phyloP scores from a whole-genome alignment of 257 asterid genomes.

The Nicotiana attenuata region DNA sequence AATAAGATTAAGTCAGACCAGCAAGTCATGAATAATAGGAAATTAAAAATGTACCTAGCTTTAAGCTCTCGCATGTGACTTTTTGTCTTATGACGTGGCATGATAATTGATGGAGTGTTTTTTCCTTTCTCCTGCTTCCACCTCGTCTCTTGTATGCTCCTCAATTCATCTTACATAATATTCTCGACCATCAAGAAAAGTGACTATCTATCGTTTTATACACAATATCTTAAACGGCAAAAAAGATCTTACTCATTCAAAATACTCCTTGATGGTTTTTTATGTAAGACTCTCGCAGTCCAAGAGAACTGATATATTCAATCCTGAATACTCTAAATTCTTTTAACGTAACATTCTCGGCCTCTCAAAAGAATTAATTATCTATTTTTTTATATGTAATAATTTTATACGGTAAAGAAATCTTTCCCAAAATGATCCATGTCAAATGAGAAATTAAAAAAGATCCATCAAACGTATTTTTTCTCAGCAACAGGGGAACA shows the following conservation, averaged over 20 bases:
- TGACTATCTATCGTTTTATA: neutral
- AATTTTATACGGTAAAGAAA: neutral
- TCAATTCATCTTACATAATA: neutral
- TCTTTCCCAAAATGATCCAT: neutral
- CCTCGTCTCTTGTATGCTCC: fast-evolving
- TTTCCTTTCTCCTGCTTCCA: neutral
- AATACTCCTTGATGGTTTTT: too few species aligned
- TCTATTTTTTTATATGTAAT: too few species aligned
- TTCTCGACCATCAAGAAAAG: neutral
- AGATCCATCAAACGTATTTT: neutral
- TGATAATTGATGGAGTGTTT: neutral
- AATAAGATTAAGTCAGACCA: neutral
- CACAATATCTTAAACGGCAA: too few species aligned
- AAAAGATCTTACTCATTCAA: too few species aligned
- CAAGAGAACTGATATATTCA: too few species aligned
- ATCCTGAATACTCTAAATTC: too few species aligned
- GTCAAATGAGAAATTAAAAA: neutral
- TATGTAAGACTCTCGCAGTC: too few species aligned
- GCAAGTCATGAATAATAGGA: neutral
- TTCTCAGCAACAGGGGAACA: neutral
- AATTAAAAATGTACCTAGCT: neutral
- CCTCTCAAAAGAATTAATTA: neutral
- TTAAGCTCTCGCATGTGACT: neutral
- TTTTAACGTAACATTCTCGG: too few species aligned
- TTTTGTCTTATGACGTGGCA: neutral